Conservation (phyloP, 345 rosid species). For the Ceriops decandra region DNA sequence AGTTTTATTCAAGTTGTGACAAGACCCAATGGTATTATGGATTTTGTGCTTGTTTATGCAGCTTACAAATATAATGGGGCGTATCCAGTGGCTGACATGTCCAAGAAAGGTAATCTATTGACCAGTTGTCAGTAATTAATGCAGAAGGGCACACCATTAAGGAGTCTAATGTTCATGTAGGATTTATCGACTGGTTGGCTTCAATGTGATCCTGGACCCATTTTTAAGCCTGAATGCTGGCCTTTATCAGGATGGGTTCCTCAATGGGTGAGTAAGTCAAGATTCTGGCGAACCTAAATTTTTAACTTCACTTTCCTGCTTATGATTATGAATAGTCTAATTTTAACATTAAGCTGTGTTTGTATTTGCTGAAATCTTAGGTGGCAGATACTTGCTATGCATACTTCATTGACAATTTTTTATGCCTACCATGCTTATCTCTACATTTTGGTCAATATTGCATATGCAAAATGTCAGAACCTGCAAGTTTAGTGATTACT, state of each 20-base stretch:
- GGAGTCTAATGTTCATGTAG: conserved; percentile 38
- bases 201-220: conserved; percentile 90
- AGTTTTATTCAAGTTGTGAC: too few species aligned
- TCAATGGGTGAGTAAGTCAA: conserved; percentile 54
- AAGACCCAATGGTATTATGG: background rate
- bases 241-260: conserved; percentile 60
- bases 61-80: conserved; percentile 91
- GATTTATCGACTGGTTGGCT: conserved; percentile 95
- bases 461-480: too few species aligned
- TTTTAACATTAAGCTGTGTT: background rate
- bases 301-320: background rate
- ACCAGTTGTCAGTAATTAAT: background rate
- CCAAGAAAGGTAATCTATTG: conserved; percentile 70
- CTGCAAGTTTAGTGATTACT: too few species aligned
- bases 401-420: too few species aligned
- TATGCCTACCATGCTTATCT: too few species aligned
- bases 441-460: too few species aligned
- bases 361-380: background rate
- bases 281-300: background rate
- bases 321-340: background rate
- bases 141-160: background rate
- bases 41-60: conserved; percentile 37
- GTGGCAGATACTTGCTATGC: too few species aligned
- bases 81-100: conserved; percentile 91
- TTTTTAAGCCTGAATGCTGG: conserved; percentile 69